Base-by-base conservation (phyloP, 2,329 filamentous ascomycete genomes). In the Apiospora sp. region DNA sequence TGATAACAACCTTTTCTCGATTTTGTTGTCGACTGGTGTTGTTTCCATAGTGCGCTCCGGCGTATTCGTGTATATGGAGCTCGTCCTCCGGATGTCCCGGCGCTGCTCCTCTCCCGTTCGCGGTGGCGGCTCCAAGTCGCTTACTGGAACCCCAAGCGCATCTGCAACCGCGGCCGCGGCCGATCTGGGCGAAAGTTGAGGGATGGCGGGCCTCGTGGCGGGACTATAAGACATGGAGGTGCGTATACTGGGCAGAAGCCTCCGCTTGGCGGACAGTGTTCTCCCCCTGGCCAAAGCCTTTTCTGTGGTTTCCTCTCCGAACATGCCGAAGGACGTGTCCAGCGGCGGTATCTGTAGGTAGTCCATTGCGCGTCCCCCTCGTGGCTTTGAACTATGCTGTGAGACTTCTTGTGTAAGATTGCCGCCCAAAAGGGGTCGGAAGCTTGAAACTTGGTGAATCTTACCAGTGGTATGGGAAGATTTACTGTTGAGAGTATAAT, bases 1-100 rank as follows among this genome's bases (percentile, higher is more conserved):
- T 24, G 76, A 74, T 43, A 80, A 76, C 24, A 85, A 78, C 16
- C 79, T 77, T n/a, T 82, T 79, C 51, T 81, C 75, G 30, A 78
- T 74, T 14, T 72, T 73, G 37, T 73, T 43, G 19, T 72, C 72
- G 22, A 27, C 75, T 69, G 73, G 77, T 3, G 37, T 54, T 14
- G 24, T n/a, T 0, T 27, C 68, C 10, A 30, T 12, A 10, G 43
- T 49, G 14, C 22, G 34, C 8, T 51, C 37, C 41, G 69, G 71
- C 5, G 74, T 75, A 37, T 64, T 70, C 7, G 74, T 75, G 44
- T 78, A 82, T 51, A 74, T 75, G 51, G 74, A 79, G 72, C 71
- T 78, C 76, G 73, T 71, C 43, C 72, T 70, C 14, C 72, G 64
- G 7, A 16, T 7, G 8, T 43, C 67, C 30, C 19, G 43, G 49